Evolutionary conservation across 148 eudicot species (phyloP).

Genomic region (Hydrangea macrophylla): DNA sequence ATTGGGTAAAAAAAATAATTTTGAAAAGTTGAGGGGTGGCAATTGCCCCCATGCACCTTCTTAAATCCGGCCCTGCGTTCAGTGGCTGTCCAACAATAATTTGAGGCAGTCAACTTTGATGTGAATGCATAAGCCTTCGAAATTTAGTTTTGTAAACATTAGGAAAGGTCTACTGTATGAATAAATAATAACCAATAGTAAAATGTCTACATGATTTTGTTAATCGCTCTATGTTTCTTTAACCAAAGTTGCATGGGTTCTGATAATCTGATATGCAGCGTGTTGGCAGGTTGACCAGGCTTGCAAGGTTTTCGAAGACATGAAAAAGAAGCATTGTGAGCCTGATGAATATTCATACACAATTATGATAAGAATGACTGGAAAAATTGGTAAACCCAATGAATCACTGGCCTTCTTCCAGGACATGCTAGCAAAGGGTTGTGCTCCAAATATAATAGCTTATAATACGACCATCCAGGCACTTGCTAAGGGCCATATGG

Average conservation of each 20-base stretch:
- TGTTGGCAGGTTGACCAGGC: slow-evolving; percentile 73
- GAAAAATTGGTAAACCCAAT: slow-evolving; percentile 60
- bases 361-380: slow-evolving; percentile 77
- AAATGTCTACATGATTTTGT: no score
- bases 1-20: no score
- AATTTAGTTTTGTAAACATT: no score
- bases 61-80: no score
- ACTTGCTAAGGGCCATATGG: slow-evolving; percentile 62
- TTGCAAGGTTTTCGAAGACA: slow-evolving; percentile 63
- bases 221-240: no score
- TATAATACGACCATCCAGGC: slow-evolving; percentile 83
- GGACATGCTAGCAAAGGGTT: slow-evolving; percentile 74
- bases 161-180: no score
- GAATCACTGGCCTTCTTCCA: slow-evolving; percentile 63
- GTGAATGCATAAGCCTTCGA: no score
- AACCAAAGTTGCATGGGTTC: slow-evolving; percentile 11
- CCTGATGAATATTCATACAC: slow-evolving; percentile 94
- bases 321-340: slow-evolving; percentile 68
- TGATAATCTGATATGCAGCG: slow-evolving; percentile 66
- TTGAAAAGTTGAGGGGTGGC: no score
- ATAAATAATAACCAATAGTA: no score
- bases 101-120: no score
- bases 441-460: slow-evolving; percentile 62
- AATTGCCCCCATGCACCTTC: no score
- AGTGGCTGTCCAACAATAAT: no score